Evolutionary conservation across 2,329 filamentous ascomycete species (phyloP).

Genomic region (Xylariaceae sp.): DNA sequence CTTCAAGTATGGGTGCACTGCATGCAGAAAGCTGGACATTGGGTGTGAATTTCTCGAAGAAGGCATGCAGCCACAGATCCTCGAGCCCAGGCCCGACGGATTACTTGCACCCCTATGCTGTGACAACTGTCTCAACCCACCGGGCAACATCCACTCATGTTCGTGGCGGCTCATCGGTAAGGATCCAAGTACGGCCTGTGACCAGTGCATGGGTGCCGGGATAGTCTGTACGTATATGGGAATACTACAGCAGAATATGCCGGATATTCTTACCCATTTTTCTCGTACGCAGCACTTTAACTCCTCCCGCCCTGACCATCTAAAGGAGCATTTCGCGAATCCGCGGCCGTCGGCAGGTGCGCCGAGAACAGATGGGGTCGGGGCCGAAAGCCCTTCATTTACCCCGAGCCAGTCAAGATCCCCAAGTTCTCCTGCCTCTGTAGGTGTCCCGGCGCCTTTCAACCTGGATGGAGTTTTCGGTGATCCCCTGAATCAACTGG

Average conservation of each 20-base stretch:
- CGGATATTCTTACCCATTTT: neutral
- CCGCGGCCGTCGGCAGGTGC: neutral
- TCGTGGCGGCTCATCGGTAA: neutral
- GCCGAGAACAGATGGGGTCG: neutral
- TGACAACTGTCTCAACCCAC: neutral
- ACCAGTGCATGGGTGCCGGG: neutral
- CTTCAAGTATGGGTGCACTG: neutral
- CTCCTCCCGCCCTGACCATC: neutral
- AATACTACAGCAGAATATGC: neutral
- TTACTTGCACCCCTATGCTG: neutral
- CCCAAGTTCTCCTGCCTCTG: too few species aligned
- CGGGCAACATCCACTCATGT: neutral
- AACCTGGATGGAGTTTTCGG: too few species aligned
- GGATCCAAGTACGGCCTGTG: neutral
- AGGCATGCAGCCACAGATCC: too few species aligned
- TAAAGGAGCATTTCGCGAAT: neutral
- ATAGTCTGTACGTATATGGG: neutral
- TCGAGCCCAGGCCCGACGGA: conserved; percentile 1
- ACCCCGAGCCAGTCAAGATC: too few species aligned
- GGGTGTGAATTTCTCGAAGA: neutral
- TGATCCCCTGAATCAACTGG: too few species aligned
- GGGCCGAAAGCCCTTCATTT: neutral
- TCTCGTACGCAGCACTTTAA: neutral
- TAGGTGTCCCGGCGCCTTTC: too few species aligned
- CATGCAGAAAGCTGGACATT: neutral